phyloP scores from a whole-genome alignment of 306 rosid species.

The Dryas drummondii region DNA sequence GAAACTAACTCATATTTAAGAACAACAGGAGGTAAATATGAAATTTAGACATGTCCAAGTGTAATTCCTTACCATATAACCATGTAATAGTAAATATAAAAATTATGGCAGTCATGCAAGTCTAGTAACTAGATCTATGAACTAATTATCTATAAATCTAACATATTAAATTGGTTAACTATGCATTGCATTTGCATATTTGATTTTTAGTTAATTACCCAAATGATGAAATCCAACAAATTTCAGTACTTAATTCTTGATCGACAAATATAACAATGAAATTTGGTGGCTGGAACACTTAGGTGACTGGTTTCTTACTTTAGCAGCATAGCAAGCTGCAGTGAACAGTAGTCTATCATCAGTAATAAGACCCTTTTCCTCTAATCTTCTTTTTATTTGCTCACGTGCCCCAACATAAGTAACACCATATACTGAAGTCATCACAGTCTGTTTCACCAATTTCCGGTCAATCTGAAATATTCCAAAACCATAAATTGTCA shows the following conservation, averaged over 20 bases:
- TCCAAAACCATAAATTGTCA: constrained; percentile 27
- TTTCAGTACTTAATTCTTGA: neutral
- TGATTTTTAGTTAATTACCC: neutral
- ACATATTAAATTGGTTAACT: neutral
- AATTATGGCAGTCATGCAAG: neutral
- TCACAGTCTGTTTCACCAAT: constrained; percentile 85
- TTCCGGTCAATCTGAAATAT: constrained; percentile 78
- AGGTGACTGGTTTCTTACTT: constrained; percentile 46
- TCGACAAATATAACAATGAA: neutral
- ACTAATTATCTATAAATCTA: constrained; percentile 5
- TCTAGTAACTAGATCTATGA: neutral
- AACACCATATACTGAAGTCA: constrained; percentile 93
- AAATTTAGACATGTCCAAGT: neutral
- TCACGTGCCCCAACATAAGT: constrained; percentile 87
- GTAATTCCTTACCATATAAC: neutral
- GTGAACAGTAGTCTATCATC: constrained; percentile 65
- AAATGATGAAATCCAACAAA: constrained; percentile 16
- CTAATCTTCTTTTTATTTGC: constrained; percentile 79
- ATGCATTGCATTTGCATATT: neutral
- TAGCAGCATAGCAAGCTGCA: constrained; percentile 84
- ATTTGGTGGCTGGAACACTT: neutral
- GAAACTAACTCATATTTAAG: constrained; percentile 3
- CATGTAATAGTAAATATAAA: neutral
- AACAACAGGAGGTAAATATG: neutral
- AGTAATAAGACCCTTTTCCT: constrained; percentile 71